Base-by-base conservation (phyloP, 106 monocot species). In the Acanthochlamys bracteata region DNA sequence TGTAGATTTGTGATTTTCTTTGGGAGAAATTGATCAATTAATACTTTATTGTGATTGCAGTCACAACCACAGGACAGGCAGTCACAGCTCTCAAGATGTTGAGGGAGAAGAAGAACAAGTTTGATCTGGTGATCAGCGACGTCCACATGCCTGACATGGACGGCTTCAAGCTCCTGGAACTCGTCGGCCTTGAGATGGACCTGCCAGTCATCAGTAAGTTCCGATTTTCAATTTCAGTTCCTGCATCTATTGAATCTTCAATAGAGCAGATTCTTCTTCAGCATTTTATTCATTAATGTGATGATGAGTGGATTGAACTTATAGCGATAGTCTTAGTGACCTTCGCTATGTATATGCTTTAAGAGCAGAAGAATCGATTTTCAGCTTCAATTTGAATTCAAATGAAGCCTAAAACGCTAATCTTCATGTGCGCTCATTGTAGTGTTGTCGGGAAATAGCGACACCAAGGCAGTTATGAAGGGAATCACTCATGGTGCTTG, bases 131-230 rank as follows among this genome's bases (percentile, higher is more conserved):
- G 10, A 76, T 76, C 57, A 65, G 62, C 41, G 65, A 76, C 49
- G 76, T 76, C 7, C 71, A 71, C 65, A 76, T 76, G 76, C 76
- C 71, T 0, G 65, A 76, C 56, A 71, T 76, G 46, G 76, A 76
- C 19, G 76, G 76, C 4, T 76, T 71, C 71, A 57, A 60, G 66
- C 70, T 76, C 17, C 33, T 75, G 47, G 74, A 75, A 53, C 42
- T 68, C 53, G 61, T 68, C 2, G 68, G 74, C 12, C 68, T 68
- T 19, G 68, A 75, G 49, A 67, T 75, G 74, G 74, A 75, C 53
- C 51, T 75, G 16, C 74, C 74, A 0, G 71, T 76, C 56, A 76
- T 76, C 40, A 76, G 76, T 76, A 70, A 70, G 70, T 20, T 40
- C 19, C 13, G 10, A 20, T 21, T 20, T 19, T 51, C n/a, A 19